phyloP scores from a whole-genome alignment of 2,329 filamentous ascomycete genomes.

The Talaromyces sp. region DNA sequence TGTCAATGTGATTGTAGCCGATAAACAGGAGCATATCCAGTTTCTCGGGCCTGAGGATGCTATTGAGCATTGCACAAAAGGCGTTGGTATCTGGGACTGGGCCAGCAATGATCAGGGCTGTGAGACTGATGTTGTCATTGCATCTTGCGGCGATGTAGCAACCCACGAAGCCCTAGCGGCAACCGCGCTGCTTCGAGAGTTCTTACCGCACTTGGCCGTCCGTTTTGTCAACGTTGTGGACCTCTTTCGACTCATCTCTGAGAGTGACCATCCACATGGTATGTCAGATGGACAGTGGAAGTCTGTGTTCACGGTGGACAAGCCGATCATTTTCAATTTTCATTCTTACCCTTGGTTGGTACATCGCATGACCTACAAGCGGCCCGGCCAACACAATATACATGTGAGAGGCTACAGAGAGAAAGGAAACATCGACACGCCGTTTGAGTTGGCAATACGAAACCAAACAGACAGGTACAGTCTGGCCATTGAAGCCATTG shows the following conservation, averaged over 20 bases:
- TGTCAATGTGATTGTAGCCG: conserved; percentile 73
- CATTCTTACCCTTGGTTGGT: conserved; percentile 78
- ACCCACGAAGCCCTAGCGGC: conserved; percentile 71
- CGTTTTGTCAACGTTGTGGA: conserved; percentile 77
- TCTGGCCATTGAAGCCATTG: conserved; percentile 70
- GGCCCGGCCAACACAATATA: conserved; percentile 60
- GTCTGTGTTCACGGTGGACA: conserved; percentile 65
- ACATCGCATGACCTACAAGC: conserved; percentile 70
- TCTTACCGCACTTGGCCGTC: conserved; percentile 67
- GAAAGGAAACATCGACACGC: conserved; percentile 80
- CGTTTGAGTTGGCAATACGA: conserved; percentile 69
- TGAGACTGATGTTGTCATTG: conserved; percentile 71
- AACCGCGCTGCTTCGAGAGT: conserved; percentile 64
- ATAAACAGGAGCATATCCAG: conserved; percentile 74
- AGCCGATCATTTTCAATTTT: conserved; percentile 76
- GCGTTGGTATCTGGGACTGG: conserved; percentile 70
- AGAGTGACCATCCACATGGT: conserved; percentile 66
- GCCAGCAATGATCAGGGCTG: conserved; percentile 63
- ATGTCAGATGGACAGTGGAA: conserved; percentile 61
- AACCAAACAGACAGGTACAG: conserved; percentile 74
- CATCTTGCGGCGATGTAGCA: conserved; percentile 66
- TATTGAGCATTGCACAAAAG: conserved; percentile 70
- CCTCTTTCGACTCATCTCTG: conserved; percentile 70
- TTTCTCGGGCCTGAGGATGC: conserved; percentile 69
- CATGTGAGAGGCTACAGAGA: conserved; percentile 75